Conservation (phyloP, 2,329 filamentous ascomycete species). For the Corniculantispora saksenae region DNA sequence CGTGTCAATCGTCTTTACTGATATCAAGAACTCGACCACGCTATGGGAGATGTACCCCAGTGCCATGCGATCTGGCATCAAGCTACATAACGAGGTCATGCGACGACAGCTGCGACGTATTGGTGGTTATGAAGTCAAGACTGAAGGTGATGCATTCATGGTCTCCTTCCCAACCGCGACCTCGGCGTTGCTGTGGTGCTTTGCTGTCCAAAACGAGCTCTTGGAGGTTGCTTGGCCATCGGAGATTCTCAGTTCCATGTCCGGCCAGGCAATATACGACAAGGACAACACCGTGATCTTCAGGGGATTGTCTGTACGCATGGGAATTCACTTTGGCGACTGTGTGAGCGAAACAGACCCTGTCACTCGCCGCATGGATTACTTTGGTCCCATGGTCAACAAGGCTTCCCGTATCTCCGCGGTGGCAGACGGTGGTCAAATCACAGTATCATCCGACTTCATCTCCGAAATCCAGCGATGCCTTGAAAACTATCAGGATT, state of each 20-base stretch:
- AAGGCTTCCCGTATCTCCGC: conserved; percentile 91
- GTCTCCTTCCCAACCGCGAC: conserved; percentile 97
- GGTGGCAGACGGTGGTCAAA: conserved; percentile 94
- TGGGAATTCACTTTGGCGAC: conserved; percentile 95
- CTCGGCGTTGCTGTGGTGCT: conserved; percentile 92
- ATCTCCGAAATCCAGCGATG: conserved; percentile 93
- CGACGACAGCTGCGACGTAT: conserved; percentile 88
- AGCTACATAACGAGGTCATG: conserved; percentile 96
- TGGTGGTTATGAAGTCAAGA: conserved; percentile 98
- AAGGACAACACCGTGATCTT: conserved; percentile 88
- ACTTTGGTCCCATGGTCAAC: conserved; percentile 99
- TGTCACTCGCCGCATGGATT: conserved; percentile 97
- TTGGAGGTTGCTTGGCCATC: conserved; percentile 91
- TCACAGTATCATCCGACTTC: conserved; percentile 95
- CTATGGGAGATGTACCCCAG: conserved; percentile 94
- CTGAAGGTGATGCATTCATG: conserved; percentile 99
- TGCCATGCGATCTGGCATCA: conserved; percentile 95
- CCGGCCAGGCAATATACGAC: conserved; percentile 80
- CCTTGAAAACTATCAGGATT: conserved; percentile 84
- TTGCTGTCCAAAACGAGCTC: conserved; percentile 85
- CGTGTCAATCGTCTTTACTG: conserved; percentile 92
- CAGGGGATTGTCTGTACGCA: conserved; percentile 89
- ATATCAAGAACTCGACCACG: conserved; percentile 97
- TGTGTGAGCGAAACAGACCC: conserved; percentile 95
- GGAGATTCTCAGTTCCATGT: conserved; percentile 83